Base-by-base conservation (phyloP, 371 early-diverging fungal species). In the Coemansia sp. region DNA sequence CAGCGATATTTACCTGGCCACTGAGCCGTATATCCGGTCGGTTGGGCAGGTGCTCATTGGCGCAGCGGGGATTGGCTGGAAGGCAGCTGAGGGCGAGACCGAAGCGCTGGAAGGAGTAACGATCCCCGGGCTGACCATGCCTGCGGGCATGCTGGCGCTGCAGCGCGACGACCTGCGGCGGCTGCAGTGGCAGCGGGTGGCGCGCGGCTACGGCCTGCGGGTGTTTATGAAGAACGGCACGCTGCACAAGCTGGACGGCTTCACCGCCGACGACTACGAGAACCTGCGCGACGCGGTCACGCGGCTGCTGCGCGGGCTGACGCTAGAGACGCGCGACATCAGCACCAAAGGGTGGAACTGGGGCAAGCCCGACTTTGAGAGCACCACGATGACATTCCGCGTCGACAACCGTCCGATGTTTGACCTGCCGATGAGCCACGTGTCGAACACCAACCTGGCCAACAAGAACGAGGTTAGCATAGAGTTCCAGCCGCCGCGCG, bases 311-410 rank as follows among this genome's bases (percentile, higher is more conserved):
- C 72, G 78, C 24, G 84, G 87, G 48, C 61, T 91, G 24, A 78
- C 80, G 3, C 66, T 97, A 33, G 98, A 98, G 69, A 65, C 80
- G 10, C 90, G 87, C 60, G 97, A 98, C 58, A 69, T 90, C 47
- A 90, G 92, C 58, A 78, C 95, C 8, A 89, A 88, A 55, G 99
- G 99, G 37, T 94, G 93, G 90, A 97, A 97, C 82, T 97, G 98
- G 97, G 98, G 96, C 48, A 86, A 88, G 77, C 84, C 91, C 8
- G 94, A 93, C 51, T 91, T 94, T 64, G 84, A 91, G 80, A 89
- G 90, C 29, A 82, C 85, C 29, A 81, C 87, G 50, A 78, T 97
- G 62, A 78, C 86, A 7, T 97, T 97, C 77, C 88, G 82, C 24
- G 82, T 83, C 29, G 90, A 91, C 69, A 80, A 80, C 54, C 90